Conservation (phyloP, 2,329 filamentous ascomycete genomes). For the Fusarium cicatricum region DNA sequence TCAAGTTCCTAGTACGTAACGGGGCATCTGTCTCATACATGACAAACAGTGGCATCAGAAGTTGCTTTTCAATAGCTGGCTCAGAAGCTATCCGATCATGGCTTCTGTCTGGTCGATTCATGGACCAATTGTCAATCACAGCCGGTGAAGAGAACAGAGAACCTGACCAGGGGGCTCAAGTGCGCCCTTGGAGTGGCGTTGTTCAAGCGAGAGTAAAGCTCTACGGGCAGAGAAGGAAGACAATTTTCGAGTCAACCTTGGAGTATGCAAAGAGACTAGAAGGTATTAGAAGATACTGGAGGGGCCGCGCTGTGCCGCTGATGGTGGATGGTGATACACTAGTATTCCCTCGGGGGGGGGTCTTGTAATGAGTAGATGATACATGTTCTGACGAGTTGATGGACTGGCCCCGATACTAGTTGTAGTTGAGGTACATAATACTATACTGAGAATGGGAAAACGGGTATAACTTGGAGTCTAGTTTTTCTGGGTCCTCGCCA, state of each 20-base stretch:
- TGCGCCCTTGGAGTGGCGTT: neutral
- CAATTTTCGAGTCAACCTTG: neutral
- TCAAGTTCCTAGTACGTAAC: neutral
- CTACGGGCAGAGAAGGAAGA: neutral
- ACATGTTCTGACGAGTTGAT: too few relatives aligned
- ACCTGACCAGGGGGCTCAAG: fast-evolving
- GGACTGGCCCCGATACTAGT: too few relatives aligned
- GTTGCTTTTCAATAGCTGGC: neutral
- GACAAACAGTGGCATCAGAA: neutral
- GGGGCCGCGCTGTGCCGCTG: neutral
- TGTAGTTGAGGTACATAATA: too few relatives aligned
- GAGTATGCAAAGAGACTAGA: conserved; percentile 4
- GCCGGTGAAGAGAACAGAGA: neutral
- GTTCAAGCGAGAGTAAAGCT: neutral
- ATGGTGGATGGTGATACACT: neutral
- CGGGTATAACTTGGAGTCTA: too few relatives aligned
- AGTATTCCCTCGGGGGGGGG: too few relatives aligned
- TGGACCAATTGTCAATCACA: neutral
- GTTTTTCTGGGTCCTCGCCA: too few relatives aligned
- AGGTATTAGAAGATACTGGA: neutral
- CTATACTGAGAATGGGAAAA: too few relatives aligned
- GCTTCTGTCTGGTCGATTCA: neutral
- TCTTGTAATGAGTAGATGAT: too few relatives aligned
- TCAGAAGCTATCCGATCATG: neutral
- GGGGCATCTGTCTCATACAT: neutral